Conservation (phyloP, 768 basidiomycete species). For the Termitomyces sp. region DNA sequence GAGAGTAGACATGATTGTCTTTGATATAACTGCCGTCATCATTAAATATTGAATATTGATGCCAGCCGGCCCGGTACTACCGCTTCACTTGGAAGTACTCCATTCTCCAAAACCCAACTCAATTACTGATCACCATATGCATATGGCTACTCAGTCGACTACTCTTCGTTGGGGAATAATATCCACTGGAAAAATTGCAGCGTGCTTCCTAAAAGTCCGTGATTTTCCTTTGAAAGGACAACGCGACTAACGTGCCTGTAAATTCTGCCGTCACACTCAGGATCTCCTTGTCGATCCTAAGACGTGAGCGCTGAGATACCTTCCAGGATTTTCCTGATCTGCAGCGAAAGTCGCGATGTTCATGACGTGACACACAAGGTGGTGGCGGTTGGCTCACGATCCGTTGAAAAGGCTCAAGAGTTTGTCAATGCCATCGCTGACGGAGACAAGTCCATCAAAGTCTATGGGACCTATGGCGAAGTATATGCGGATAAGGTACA, state of each 20-base stretch:
- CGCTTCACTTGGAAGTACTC: not conserved
- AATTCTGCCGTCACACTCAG: slow-evolving; percentile 27
- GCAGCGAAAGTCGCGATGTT: slow-evolving; percentile 51
- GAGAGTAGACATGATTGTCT: slow-evolving; percentile 15
- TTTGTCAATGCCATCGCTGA: slow-evolving; percentile 55
- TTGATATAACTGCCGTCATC: too few species aligned
- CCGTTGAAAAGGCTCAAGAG: slow-evolving; percentile 56
- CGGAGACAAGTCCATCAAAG: slow-evolving; percentile 51
- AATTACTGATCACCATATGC: not conserved
- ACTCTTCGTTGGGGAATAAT: slow-evolving; percentile 82
- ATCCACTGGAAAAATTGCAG: slow-evolving; percentile 73
- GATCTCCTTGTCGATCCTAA: slow-evolving; percentile 73
- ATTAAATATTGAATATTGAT: too few species aligned
- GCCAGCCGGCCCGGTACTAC: slow-evolving; percentile 1
- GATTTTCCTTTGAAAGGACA: not conserved
- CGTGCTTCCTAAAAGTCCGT: slow-evolving; percentile 57
- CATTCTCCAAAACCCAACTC: too few species aligned
- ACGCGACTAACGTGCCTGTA: not conserved
- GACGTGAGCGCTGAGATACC: slow-evolving; percentile 33
- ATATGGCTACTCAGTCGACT: slow-evolving; percentile 31
- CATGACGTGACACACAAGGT: slow-evolving; percentile 65
- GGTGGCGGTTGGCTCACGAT: slow-evolving; percentile 75
- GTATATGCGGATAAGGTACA: slow-evolving; percentile 64
- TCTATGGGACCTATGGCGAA: slow-evolving; percentile 69
- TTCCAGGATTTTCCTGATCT: not conserved